Evolutionary conservation across 2,329 filamentous ascomycete genomes (phyloP).

Genomic region (Aspergillus japonicus): DNA sequence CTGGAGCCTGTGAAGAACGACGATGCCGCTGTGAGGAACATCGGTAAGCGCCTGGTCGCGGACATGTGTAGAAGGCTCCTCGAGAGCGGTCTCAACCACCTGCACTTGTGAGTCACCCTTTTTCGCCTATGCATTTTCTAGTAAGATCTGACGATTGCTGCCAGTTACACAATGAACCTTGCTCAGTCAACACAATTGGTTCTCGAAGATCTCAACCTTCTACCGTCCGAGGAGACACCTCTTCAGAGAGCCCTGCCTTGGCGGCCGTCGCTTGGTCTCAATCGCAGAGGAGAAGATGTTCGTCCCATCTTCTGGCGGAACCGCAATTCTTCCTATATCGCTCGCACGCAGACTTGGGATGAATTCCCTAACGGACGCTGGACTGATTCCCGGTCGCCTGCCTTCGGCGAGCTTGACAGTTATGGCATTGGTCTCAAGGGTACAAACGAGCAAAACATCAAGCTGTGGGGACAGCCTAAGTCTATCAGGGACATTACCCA

Average conservation of each 20-base stretch:
- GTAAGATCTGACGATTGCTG: background rate
- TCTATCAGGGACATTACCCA: conserved; percentile 76
- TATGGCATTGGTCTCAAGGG: conserved; percentile 93
- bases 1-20: conserved; percentile 96
- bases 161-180: conserved; percentile 93
- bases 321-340: conserved; percentile 90
- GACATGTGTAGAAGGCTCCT: conserved; percentile 87
- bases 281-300: conserved; percentile 88
- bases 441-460: conserved; percentile 92
- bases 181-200: conserved; percentile 92
- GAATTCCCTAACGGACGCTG: conserved; percentile 98
- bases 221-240: conserved; percentile 74
- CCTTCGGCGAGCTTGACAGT: conserved; percentile 90
- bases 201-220: conserved; percentile 80
- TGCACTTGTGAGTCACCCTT: conserved; percentile 69
- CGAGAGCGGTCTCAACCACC: conserved; percentile 74
- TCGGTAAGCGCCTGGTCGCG: conserved; percentile 82
- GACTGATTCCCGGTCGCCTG: conserved; percentile 94
- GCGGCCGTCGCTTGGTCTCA: conserved; percentile 89
- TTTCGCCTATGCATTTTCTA: background rate
- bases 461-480: conserved; percentile 86
- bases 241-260: conserved; percentile 90
- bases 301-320: conserved; percentile 99
- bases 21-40: conserved; percentile 84
- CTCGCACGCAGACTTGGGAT: conserved; percentile 96